Evolutionary conservation across 2,329 filamentous ascomycete species (phyloP), one percentile per base, ranked within the genome.

Genomic region (Karstenula rhodostoma): DNA sequence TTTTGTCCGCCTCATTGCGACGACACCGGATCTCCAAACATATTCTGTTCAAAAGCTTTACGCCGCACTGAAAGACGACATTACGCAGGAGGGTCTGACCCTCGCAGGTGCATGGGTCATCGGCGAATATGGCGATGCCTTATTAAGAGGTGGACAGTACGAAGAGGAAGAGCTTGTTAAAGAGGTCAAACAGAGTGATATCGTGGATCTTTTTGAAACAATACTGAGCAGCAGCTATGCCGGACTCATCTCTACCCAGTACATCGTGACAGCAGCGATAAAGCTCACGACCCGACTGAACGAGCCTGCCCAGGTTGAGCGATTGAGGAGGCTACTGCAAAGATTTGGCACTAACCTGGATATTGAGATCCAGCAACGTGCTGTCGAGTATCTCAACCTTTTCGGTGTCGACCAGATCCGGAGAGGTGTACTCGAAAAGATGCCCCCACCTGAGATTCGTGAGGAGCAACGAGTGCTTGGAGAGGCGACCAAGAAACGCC

Each of bases 21-120:
- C 94, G 0, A 96, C 93, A 0, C 90, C 94, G 0, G 95, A 99
- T 69, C 83, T 98, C 42, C 95, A 99, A 78, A 97, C 94, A 0
- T 99, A 99, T 75, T 94, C 93, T 0, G 94, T 94, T 4, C 95
- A 97, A 74, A 99, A 98, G 78, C 84, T 99, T 7, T 99, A 97
- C 77, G 84, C 89, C 22, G 91, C 91, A 62, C 82, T 99, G 57
- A 97, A 95, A 78, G 95, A 96, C 67, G 95, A 99, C 71, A 97
- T 99, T 70, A 97, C 94, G 1, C 95, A 99, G 77, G 96, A 99
- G 79, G 96, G 93, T 65, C 82, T 99, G 65, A 97, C 93, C 9
- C 86, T 98, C 64, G 93, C 94, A 52, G 95, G 92, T 40, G 90
- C 95, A 7, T 99, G 95, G 95, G 96, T 95, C 56, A 97, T 99